A percentile compares a stretch with the other conserved stretches of the same genome.
These are phyloP conservation scores for Tolypocladium ophioglossoides DNA, from an alignment of 2,329 filamentous ascomycete genomes.

Conservation along the genomic window DNA sequence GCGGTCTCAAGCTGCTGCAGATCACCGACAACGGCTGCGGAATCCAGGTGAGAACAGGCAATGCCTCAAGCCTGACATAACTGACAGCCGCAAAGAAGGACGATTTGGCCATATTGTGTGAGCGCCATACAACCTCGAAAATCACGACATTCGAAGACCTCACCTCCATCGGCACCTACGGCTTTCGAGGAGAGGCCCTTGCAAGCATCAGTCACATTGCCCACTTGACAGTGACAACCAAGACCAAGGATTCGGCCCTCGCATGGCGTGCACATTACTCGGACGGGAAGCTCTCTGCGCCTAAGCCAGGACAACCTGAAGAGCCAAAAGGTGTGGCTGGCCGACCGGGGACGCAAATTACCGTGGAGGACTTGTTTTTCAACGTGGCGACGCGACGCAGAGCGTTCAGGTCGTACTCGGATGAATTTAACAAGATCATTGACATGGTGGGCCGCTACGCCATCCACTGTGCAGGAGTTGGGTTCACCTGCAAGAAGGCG, in stretches of 20 bases:
- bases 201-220: slow-evolving; percentile 98
- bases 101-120: slow-evolving; percentile 83
- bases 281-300: slow-evolving; percentile 67
- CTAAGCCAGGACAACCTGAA: slow-evolving; percentile 77
- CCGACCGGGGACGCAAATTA: slow-evolving; percentile 84
- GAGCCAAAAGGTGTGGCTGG: slow-evolving; percentile 86
- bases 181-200: slow-evolving; percentile 92
- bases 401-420: slow-evolving; percentile 82
- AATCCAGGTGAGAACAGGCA: slow-evolving; percentile 58
- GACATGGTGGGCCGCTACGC: slow-evolving; percentile 91
- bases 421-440: slow-evolving; percentile 96
- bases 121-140: slow-evolving; percentile 95
- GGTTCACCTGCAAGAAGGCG: slow-evolving; percentile 94
- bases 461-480: slow-evolving; percentile 81
- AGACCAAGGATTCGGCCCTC: slow-evolving; percentile 75
- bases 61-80: neutral
- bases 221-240: slow-evolving; percentile 89
- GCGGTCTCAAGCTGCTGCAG: slow-evolving; percentile 86
- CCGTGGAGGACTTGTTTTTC: slow-evolving; percentile 94
- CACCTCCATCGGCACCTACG: slow-evolving; percentile 82
- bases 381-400: slow-evolving; percentile 81
- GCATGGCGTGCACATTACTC: slow-evolving; percentile 88
- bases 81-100: slow-evolving; percentile 53
- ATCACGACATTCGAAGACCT: slow-evolving; percentile 89
- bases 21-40: slow-evolving; percentile 97